phyloP scores from a whole-genome alignment of 169 alveolate species.

The Cryptosporidium tyzzeri region DNA sequence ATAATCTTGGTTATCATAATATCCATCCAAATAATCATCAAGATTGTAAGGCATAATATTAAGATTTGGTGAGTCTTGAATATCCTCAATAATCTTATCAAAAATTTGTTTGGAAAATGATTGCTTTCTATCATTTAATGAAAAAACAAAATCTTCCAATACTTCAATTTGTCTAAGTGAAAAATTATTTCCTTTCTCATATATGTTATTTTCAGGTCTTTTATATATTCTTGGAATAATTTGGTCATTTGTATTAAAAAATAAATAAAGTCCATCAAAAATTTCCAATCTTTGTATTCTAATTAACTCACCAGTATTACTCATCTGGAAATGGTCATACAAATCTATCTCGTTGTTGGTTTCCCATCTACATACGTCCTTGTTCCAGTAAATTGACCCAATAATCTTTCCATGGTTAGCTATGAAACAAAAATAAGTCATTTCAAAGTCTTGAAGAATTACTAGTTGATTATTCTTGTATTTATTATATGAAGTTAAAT shows the following conservation, averaged over 20 bases:
- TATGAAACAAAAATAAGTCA: slow-evolving; percentile 18
- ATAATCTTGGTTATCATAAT: too few relatives aligned
- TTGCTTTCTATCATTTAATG: slow-evolving; percentile 60
- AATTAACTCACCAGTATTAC: not conserved
- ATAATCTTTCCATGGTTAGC: not conserved
- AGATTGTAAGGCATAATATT: slow-evolving; percentile 16
- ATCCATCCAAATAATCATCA: not conserved
- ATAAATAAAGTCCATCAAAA: slow-evolving; percentile 5
- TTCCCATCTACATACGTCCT: slow-evolving; percentile 59
- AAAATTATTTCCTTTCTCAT: slow-evolving; percentile 8
- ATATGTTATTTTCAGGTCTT: slow-evolving; percentile 6
- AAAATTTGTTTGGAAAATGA: slow-evolving; percentile 29
- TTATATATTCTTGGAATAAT: slow-evolving; percentile 10
- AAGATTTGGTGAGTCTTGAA: slow-evolving; percentile 23
- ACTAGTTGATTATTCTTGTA: not conserved
- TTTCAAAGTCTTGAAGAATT: slow-evolving; percentile 25
- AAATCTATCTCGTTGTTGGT: not conserved
- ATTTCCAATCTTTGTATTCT: slow-evolving; percentile 21
- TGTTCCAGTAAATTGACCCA: slow-evolving; percentile 34
- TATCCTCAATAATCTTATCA: not conserved
- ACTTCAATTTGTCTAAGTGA: slow-evolving; percentile 10
- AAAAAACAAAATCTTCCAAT: slow-evolving; percentile 69
- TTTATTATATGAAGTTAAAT: not conserved
- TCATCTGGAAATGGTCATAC: not conserved
- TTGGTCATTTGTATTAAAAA: slow-evolving; percentile 14